Base-by-base conservation (phyloP, 2,329 filamentous ascomycete species). In the Dothidotthia symphoricarpi region DNA sequence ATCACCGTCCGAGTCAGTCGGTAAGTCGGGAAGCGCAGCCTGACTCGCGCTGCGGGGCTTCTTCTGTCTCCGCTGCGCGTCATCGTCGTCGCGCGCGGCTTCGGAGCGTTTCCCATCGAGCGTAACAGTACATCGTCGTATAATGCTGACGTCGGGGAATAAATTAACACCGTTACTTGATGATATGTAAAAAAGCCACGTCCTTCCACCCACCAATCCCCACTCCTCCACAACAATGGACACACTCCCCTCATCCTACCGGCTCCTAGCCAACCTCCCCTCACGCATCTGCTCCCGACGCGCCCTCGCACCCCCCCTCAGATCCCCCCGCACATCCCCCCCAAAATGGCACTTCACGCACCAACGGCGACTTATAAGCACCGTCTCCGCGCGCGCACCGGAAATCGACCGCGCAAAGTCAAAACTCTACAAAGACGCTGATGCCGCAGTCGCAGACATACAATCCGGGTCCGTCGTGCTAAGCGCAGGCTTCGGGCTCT, bases 401-500 rank as follows among this genome's bases (percentile, higher is more conserved):
- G 35, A 40, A 7, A 63, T 64, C 36, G 60, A 64, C 31, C 64
- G 63, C 29, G 59, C 62, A 7, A 55, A 52, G 24, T 65, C 63
- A 12, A 68, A 68, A 41, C 52, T 66, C 8, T 67, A 59, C 48
- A 55, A 58, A 27, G 63, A 59, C 16, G 65, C 64, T 26, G 59
- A 65, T 22, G 61, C 63, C 44, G 66, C 66, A 25, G 59, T 68
- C 19, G 57, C 58, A 26, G 66, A 68, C 36, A 48, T 68, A 34
- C 53, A 63, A 41, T 49, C 57, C 10, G 63, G 64, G 13, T 65
- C 61, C 6, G 67, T 63, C 8, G 49, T 68, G 7, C 55, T 68
- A 12, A 66, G 64, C 36, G 63, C 63, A 24, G 66, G 66, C 11
- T 68, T 68, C 28, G 66, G 66, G 9, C 51, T 68, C 9, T 68